Conservation (phyloP, 2,329 filamentous ascomycete genomes). For the Arthrobotrys entomopaga region DNA sequence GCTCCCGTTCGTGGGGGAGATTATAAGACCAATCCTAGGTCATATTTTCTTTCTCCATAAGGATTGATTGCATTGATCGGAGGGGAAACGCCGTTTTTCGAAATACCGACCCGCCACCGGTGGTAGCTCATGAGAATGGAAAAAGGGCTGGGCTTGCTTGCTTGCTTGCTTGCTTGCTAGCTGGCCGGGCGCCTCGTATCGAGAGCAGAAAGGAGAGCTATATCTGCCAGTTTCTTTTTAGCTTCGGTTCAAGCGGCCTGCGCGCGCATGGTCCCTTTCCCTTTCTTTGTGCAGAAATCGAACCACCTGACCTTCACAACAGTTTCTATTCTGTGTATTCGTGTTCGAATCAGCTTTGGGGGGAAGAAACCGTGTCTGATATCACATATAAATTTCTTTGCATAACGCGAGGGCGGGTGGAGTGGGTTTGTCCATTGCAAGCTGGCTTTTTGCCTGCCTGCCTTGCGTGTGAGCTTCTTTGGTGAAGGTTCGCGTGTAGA, state of each 20-base stretch:
- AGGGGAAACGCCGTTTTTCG: slow-evolving; percentile 4
- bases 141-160: too few species aligned
- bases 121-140: too few species aligned
- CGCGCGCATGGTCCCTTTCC: slow-evolving; percentile 46
- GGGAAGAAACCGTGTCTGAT: not conserved
- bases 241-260: slow-evolving; percentile 53
- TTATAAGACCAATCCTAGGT: slow-evolving; percentile 6
- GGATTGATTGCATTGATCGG: slow-evolving; percentile 10
- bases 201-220: not conserved
- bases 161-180: not conserved
- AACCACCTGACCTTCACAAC: slow-evolving; percentile 42
- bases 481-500: slow-evolving; percentile 3
- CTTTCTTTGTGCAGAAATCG: slow-evolving; percentile 40
- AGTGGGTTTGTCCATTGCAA: not conserved
- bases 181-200: slow-evolving; percentile 19
- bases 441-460: not conserved
- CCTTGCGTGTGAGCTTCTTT: slow-evolving; percentile 20
- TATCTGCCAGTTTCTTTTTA: not conserved
- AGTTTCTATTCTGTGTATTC: slow-evolving; percentile 23
- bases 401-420: slow-evolving; percentile 38
- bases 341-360: slow-evolving; percentile 21
- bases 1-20: slow-evolving; percentile 50
- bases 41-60: not conserved
- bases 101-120: slow-evolving; percentile 9
- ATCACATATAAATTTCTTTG: slow-evolving; percentile 46